These are phyloP conservation scores for Dicorynia guianensis DNA, from an alignment of 306 rosid species.

Conservation along the genomic window DNA sequence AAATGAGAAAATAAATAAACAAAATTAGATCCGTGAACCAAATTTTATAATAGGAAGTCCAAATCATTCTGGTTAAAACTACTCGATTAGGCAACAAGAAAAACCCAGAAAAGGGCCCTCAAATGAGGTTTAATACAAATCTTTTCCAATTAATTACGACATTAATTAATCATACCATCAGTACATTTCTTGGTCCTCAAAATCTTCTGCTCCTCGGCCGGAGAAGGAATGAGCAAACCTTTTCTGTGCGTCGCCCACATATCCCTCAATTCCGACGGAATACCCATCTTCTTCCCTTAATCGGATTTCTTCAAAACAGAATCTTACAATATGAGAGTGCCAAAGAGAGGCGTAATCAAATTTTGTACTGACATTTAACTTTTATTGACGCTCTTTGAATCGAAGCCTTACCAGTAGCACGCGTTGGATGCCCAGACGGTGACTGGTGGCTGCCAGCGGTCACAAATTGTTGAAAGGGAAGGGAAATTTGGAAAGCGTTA, in stretches of 20 bases:
- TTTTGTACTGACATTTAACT: neutral
- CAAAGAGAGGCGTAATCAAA: slow-evolving; percentile 23
- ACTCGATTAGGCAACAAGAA: neutral
- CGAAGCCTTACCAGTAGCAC: neutral
- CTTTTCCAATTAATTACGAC: neutral
- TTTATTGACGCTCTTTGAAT: neutral
- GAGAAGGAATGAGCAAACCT: slow-evolving; percentile 65
- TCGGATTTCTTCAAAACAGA: neutral
- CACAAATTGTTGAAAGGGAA: too few relatives aligned
- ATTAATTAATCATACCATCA: neutral
- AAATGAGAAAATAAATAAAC: neutral
- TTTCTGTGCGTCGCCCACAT: slow-evolving; percentile 49
- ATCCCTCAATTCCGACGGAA: slow-evolving; percentile 75
- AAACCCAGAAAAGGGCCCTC: too few relatives aligned
- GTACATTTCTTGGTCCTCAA: slow-evolving; percentile 63
- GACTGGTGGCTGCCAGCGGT: too few relatives aligned
- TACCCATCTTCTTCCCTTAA: slow-evolving; percentile 52
- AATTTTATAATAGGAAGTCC: neutral
- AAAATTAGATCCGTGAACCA: neutral
- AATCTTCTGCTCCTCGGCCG: slow-evolving; percentile 65
- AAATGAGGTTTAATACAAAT: neutral
- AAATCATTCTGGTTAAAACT: neutral
- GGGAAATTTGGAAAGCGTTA: too few relatives aligned
- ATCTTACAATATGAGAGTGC: neutral
- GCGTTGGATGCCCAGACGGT: too few relatives aligned